These are phyloP conservation scores for Microstegium vimineum DNA, from an alignment of 176 grass and related monocot genomes.

Conservation along the genomic window DNA sequence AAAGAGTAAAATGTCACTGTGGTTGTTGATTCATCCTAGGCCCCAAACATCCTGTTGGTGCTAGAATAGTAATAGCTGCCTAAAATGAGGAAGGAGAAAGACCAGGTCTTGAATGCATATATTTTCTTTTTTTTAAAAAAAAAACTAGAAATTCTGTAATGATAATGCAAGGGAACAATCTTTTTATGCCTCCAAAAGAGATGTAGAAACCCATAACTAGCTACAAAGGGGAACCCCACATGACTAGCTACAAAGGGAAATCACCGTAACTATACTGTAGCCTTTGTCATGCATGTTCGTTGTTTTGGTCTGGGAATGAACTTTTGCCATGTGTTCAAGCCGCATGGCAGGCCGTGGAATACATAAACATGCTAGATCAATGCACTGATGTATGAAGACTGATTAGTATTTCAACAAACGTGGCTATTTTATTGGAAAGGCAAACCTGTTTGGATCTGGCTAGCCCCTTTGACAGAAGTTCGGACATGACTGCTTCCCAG, in stretches of 20 bases:
- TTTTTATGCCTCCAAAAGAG: not conserved
- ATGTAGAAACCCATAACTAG: not conserved
- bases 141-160: not conserved
- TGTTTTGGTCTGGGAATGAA: not conserved
- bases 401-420: not conserved
- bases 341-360: not conserved
- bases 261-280: not conserved
- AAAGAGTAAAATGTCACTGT: not conserved
- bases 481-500: conserved; percentile 60
- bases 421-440: not conserved
- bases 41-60: not conserved
- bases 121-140: not conserved
- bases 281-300: not conserved
- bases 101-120: not conserved
- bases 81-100: not conserved
- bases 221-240: not conserved
- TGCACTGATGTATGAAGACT: not conserved
- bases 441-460: conserved; percentile 59
- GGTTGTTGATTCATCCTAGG: not conserved
- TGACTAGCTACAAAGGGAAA: not conserved
- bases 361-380: not conserved
- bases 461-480: conserved; percentile 60
- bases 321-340: not conserved
- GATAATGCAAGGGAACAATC: not conserved
- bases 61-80: not conserved